phyloP scores from a whole-genome alignment of 1,139 yeast genomes.

The Geotrichum klebahnii region DNA sequence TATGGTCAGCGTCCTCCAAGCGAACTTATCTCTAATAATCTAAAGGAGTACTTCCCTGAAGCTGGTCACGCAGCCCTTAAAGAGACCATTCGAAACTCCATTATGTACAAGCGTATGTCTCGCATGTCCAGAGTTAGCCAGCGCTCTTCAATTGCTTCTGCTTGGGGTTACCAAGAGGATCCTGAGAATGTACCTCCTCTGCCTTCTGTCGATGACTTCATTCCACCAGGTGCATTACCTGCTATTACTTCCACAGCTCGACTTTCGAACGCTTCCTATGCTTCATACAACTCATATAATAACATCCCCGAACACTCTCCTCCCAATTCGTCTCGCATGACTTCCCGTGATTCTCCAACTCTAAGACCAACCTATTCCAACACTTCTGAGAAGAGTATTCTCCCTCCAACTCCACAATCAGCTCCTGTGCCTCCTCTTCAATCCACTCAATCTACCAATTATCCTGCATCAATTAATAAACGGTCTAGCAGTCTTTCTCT shows the following conservation, averaged over 20 bases:
- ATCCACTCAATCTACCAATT: conserved; percentile 27
- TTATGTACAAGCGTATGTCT: conserved; percentile 62
- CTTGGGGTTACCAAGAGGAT: conserved; percentile 30
- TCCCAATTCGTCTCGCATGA: background rate
- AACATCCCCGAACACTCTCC: background rate
- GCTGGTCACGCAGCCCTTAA: conserved; percentile 69
- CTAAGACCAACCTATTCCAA: background rate
- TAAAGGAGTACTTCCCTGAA: conserved; percentile 89
- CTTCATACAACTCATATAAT: too few species aligned
- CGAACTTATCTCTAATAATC: conserved; percentile 81
- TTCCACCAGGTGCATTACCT: background rate
- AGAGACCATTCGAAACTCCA: conserved; percentile 79
- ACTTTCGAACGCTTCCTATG: background rate
- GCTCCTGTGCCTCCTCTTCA: conserved; percentile 23
- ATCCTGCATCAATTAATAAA: conserved; percentile 4
- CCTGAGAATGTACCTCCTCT: conserved; percentile 36
- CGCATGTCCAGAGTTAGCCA: conserved; percentile 35
- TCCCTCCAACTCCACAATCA: conserved; percentile 22
- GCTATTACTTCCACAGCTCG: background rate
- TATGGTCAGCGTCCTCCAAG: conserved; percentile 93
- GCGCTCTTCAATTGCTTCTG: conserved; percentile 36
- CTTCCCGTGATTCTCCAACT: background rate
- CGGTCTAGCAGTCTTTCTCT: conserved; percentile 21
- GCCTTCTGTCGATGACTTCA: conserved; percentile 24
- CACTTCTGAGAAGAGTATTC: background rate